Percentiles rank a stretch among this genome's conserved stretches.
phyloP scores from a whole-genome alignment of 331 rosid genomes.

The Rosa hybrid region DNA sequence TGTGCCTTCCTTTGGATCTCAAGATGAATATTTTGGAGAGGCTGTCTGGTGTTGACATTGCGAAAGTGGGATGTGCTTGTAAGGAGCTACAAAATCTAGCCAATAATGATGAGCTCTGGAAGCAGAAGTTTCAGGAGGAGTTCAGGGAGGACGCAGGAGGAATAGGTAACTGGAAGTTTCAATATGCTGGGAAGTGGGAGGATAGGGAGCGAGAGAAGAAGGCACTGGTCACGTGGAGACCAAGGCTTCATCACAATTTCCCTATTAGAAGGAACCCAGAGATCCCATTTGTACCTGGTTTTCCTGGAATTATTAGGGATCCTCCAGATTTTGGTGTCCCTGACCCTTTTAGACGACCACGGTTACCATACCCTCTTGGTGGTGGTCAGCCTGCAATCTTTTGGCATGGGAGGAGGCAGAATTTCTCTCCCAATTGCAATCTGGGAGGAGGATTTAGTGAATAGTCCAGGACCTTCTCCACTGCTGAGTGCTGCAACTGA shows the following conservation, averaged over 20 bases:
- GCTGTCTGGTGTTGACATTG: slow-evolving; percentile 56
- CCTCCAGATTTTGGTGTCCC: slow-evolving; percentile 29
- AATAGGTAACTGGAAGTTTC: slow-evolving; percentile 35
- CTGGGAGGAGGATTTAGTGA: slow-evolving; percentile 26
- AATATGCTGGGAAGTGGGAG: slow-evolving; percentile 29
- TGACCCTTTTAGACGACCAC: slow-evolving; percentile 17
- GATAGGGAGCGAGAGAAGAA: slow-evolving; percentile 24
- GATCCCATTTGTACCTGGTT: slow-evolving; percentile 30
- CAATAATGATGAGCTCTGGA: slow-evolving; percentile 58
- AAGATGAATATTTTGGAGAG: slow-evolving; percentile 58
- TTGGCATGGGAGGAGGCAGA: slow-evolving; percentile 21
- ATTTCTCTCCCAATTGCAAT: slow-evolving; percentile 30
- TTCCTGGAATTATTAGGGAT: slow-evolving; percentile 43
- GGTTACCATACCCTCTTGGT: slow-evolving; percentile 6
- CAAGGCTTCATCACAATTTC: background rate
- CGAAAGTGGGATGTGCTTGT: slow-evolving; percentile 46
- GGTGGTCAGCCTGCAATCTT: background rate
- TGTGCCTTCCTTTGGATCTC: slow-evolving; percentile 63
- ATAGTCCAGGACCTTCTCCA: slow-evolving; percentile 13
- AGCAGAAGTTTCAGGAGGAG: slow-evolving; percentile 50
- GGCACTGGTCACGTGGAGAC: background rate
- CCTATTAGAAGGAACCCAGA: slow-evolving; percentile 10
- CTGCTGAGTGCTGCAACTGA: background rate
- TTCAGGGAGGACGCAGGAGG: slow-evolving; percentile 15
- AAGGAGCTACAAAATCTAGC: slow-evolving; percentile 56